Conservation (phyloP, 164 flowering plant species). For the Tinospora cordifolia region DNA sequence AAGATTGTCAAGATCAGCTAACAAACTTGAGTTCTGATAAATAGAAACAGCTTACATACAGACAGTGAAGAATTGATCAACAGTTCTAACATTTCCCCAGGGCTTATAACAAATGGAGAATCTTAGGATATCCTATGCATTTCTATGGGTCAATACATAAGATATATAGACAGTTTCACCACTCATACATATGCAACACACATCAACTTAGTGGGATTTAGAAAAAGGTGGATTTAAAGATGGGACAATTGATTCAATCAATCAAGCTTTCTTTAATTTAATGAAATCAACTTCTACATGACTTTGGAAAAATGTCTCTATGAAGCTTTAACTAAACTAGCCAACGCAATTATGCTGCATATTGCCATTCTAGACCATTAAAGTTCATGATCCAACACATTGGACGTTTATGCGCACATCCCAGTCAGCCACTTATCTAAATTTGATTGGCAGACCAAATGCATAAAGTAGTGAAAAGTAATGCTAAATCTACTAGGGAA, state of each 20-base stretch:
- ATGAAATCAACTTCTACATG: too few species aligned
- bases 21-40: not conserved
- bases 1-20: constrained; percentile 2
- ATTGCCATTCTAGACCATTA: not conserved
- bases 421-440: not conserved
- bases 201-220: too few species aligned
- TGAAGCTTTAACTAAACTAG: not conserved
- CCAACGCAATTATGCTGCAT: not conserved
- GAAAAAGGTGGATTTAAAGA: not conserved
- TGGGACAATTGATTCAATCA: too few species aligned
- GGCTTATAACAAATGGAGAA: not conserved
- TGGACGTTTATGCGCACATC: not conserved
- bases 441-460: not conserved
- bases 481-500: not conserved
- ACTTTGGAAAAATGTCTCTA: too few species aligned
- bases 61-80: not conserved
- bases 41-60: not conserved
- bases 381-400: not conserved
- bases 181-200: too few species aligned
- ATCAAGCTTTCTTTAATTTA: too few species aligned
- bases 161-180: too few species aligned
- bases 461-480: not conserved
- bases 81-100: not conserved
- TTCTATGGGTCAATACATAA: too few species aligned
- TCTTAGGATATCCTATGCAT: too few species aligned